These are phyloP conservation scores for Beauveria sp. DNA, from an alignment of 2,329 filamentous ascomycete species.

Conservation along the genomic window DNA sequence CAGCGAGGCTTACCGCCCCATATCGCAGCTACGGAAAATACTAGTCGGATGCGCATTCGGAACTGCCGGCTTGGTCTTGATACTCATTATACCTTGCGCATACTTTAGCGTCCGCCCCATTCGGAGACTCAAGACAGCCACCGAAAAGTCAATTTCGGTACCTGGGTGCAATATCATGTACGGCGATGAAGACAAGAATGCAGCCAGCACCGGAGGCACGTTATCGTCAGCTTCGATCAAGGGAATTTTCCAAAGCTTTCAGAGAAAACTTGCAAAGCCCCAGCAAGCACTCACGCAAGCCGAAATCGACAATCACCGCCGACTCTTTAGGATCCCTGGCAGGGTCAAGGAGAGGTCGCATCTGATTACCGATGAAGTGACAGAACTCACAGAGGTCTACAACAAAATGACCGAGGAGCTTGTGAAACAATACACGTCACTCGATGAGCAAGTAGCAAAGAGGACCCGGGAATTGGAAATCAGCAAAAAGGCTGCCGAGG, in stretches of 20 bases:
- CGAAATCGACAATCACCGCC: slow-evolving; percentile 34
- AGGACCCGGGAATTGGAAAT: slow-evolving; percentile 78
- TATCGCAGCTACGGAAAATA: slow-evolving; percentile 67
- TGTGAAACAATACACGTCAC: slow-evolving; percentile 72
- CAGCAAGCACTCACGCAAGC: slow-evolving; percentile 18
- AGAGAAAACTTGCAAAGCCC: slow-evolving; percentile 27
- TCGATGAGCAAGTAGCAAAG: slow-evolving; percentile 79
- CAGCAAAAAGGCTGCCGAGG: slow-evolving; percentile 85
- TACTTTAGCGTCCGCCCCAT: slow-evolving; percentile 80
- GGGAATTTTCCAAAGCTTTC: slow-evolving; percentile 31
- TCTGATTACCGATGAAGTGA: slow-evolving; percentile 73
- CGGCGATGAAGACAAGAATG: slow-evolving; percentile 35
- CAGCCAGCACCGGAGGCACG: slow-evolving; percentile 32
- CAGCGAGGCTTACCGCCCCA: slow-evolving; percentile 67
- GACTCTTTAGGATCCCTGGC: slow-evolving; percentile 73
- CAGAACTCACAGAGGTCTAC: slow-evolving; percentile 76
- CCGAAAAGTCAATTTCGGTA: slow-evolving; percentile 63
- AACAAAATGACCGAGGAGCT: slow-evolving; percentile 93
- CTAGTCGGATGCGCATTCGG: slow-evolving; percentile 80
- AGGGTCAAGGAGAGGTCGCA: slow-evolving; percentile 72
- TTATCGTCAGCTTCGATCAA: slow-evolving; percentile 38
- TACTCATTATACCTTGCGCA: slow-evolving; percentile 70
- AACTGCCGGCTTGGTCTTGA: slow-evolving; percentile 62
- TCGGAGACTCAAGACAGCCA: slow-evolving; percentile 64
- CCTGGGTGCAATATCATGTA: slow-evolving; percentile 46